Percentiles rank a stretch among this genome's conserved stretches.
Evolutionary conservation across 345 rosid genomes (phyloP).

Genomic region (Heritiera fomes): DNA sequence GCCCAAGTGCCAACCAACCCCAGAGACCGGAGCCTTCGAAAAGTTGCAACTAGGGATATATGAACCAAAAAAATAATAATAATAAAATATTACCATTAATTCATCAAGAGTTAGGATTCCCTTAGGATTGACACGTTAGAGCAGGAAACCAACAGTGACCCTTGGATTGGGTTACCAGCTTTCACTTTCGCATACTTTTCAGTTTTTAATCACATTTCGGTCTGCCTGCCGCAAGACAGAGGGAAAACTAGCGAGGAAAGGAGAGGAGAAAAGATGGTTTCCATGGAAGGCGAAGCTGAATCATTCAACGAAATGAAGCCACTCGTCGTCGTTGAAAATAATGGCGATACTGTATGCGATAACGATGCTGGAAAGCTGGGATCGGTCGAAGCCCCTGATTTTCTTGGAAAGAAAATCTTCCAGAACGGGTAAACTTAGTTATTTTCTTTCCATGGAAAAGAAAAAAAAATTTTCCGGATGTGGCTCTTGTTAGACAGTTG

Average conservation of each 20-base stretch:
- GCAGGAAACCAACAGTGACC: neutral
- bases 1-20: neutral
- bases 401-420: constrained; percentile 25
- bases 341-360: constrained; percentile 30
- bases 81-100: neutral
- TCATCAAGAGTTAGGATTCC: neutral
- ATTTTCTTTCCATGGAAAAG: neutral
- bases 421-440: constrained; percentile 25
- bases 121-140: neutral
- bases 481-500: neutral
- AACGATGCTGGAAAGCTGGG: constrained; percentile 33
- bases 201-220: neutral
- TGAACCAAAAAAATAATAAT: neutral
- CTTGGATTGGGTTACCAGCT: neutral
- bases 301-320: constrained; percentile 30
- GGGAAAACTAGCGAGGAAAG: neutral
- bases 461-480: neutral
- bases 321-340: constrained; percentile 12
- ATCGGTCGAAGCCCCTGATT: constrained; percentile 35
- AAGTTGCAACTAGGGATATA: neutral
- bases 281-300: constrained; percentile 31
- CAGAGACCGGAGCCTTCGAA: neutral
- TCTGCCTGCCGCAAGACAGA: neutral
- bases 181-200: neutral
- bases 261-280: constrained; percentile 1